Conservation (phyloP, 768 basidiomycete species). For the Trametes sanguinea region DNA sequence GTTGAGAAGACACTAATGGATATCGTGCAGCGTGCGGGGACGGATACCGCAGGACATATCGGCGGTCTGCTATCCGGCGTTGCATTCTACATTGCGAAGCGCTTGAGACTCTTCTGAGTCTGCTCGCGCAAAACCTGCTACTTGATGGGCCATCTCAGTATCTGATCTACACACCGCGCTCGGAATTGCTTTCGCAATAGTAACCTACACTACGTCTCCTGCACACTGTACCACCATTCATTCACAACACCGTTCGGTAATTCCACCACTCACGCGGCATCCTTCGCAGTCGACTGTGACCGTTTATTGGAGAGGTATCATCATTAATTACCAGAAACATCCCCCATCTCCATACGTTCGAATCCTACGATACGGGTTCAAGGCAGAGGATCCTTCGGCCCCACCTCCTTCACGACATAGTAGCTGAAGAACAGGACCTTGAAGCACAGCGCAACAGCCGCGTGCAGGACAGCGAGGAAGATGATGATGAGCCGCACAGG, state of each 20-base stretch:
- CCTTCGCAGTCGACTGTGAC: neutral
- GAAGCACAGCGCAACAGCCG: constrained; percentile 79
- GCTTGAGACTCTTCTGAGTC: constrained; percentile 28
- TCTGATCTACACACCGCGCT: neutral
- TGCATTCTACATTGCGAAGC: constrained; percentile 45
- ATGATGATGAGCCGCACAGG: constrained; percentile 83
- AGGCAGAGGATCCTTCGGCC: constrained; percentile 35
- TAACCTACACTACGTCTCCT: no score
- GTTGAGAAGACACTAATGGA: no score
- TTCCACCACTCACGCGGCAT: neutral
- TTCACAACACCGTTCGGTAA: no score
- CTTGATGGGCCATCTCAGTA: neutral
- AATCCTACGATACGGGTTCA: neutral
- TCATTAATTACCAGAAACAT: neutral
- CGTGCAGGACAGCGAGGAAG: constrained; percentile 72
- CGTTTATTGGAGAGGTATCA: neutral
- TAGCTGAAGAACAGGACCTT: constrained; percentile 76
- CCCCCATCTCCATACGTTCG: neutral
- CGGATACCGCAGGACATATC: constrained; percentile 68
- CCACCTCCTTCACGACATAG: constrained; percentile 47
- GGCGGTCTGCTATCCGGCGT: constrained; percentile 66
- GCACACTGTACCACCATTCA: no score
- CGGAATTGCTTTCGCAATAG: no score
- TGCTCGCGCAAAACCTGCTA: neutral
- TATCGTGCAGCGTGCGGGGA: constrained; percentile 45